Evolutionary conservation across 148 eudicot genomes (phyloP).

Genomic region (Silene conica): DNA sequence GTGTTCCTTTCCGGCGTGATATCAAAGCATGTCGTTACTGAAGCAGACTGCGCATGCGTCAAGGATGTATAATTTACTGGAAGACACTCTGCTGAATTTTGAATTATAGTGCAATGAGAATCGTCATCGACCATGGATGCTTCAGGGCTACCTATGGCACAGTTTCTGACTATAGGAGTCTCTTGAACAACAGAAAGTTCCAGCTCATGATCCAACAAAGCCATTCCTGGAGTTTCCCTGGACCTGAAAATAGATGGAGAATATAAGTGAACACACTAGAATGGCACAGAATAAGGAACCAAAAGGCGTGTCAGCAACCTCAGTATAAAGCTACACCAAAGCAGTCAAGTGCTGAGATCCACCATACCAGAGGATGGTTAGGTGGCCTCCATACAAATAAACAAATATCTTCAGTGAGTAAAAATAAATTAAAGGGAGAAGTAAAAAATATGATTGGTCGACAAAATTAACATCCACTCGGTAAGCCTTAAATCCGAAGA

Average conservation of each 20-base stretch:
- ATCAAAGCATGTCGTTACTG: conserved; percentile 28
- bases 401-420: background rate
- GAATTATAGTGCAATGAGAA: conserved; percentile 44
- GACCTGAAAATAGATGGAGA: conserved; percentile 43
- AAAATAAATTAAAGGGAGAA: background rate
- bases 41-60: conserved; percentile 25
- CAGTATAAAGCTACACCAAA: background rate
- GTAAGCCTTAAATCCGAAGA: background rate
- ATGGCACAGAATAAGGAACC: background rate
- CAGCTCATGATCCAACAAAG: conserved; percentile 30
- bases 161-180: conserved; percentile 33
- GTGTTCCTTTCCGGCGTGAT: conserved; percentile 53
- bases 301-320: background rate
- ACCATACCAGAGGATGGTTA: conserved; percentile 1
- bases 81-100: conserved; percentile 31
- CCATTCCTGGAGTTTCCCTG: conserved; percentile 17
- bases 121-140: conserved; percentile 38
- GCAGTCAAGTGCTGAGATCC: background rate
- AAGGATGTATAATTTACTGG: conserved; percentile 26
- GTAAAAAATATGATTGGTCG: background rate
- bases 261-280: conserved; percentile 1
- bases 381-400: background rate
- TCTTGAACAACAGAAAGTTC: conserved; percentile 46
- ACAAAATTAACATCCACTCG: background rate
- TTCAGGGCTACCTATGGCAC: conserved; percentile 32